Evolutionary conservation across 2,329 filamentous ascomycete genomes (phyloP).

Genomic region (Pezicula neosporulosa): DNA sequence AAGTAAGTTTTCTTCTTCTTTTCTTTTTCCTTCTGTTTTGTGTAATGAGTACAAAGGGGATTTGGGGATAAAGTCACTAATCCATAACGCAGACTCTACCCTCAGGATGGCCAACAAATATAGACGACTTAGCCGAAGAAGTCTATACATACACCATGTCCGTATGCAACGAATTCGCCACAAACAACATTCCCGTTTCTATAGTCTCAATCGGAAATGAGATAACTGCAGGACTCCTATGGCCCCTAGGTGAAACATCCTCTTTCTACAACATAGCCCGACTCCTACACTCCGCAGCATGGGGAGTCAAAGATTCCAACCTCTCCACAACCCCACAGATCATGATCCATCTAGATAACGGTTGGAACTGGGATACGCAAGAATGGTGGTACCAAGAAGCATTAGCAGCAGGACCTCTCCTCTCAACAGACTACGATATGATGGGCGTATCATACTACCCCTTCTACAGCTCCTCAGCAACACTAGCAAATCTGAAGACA

Average conservation of each 20-base stretch:
- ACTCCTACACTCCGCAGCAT: conserved; percentile 61
- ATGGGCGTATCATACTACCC: conserved; percentile 74
- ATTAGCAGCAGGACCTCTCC: conserved; percentile 46
- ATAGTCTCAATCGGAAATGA: conserved; percentile 74
- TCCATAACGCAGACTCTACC: conserved; percentile 42
- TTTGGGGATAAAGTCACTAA: conserved; percentile 1
- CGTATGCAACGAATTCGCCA: conserved; percentile 58
- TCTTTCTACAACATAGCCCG: conserved; percentile 57
- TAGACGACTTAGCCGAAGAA: conserved; percentile 55
- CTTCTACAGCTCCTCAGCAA: conserved; percentile 61
- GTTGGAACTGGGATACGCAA: conserved; percentile 68
- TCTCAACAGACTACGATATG: conserved; percentile 59
- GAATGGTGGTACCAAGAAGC: conserved; percentile 58
- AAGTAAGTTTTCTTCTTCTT: conserved; percentile 33
- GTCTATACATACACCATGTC: conserved; percentile 67
- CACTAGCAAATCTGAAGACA: conserved; percentile 51
- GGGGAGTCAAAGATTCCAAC: conserved; percentile 60
- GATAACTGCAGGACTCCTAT: conserved; percentile 64
- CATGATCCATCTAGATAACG: conserved; percentile 73
- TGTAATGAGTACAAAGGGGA: background rate
- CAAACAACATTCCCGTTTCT: conserved; percentile 48
- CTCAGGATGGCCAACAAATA: conserved; percentile 57
- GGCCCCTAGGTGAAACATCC: conserved; percentile 55
- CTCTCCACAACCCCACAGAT: conserved; percentile 58
- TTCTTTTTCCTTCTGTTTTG: too few relatives aligned